Evolutionary conservation across 2,329 filamentous ascomycete species (phyloP).

Genomic region (Pseudogymnoascus sp.): DNA sequence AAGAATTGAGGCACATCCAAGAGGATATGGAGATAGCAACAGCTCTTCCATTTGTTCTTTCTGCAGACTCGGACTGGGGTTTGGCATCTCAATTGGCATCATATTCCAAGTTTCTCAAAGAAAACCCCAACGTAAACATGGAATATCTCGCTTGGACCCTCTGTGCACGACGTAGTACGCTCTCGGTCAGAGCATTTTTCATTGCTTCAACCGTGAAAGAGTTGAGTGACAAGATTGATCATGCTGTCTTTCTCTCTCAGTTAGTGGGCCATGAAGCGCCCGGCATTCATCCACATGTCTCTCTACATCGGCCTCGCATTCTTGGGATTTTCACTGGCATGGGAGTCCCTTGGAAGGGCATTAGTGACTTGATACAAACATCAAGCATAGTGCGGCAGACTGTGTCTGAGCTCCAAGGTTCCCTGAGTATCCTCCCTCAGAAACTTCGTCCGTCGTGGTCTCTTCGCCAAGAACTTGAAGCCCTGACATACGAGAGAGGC

Average conservation of each 20-base stretch:
- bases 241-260: no score
- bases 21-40: neutral
- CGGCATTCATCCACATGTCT: no score
- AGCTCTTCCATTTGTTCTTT: constrained; percentile 14
- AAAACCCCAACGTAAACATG: neutral
- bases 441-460: constrained; percentile 9
- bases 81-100: neutral
- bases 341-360: constrained; percentile 18
- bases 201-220: constrained; percentile 1
- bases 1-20: no score
- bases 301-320: constrained; percentile 1
- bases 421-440: constrained; percentile 5
- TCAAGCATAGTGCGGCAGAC: neutral
- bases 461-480: constrained; percentile 28
- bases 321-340: constrained; percentile 18
- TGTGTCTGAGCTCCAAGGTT: neutral
- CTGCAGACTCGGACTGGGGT: constrained; percentile 13
- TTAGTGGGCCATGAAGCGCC: no score
- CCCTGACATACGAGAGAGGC: constrained; percentile 10
- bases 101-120: neutral
- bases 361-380: constrained; percentile 14
- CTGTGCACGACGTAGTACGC: neutral
- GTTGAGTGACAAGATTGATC: constrained; percentile 11
- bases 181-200: neutral
- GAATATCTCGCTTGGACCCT: no score